Evolutionary conservation across 1,284 basidiomycete species (phyloP).

Genomic region (Irpex sp.): DNA sequence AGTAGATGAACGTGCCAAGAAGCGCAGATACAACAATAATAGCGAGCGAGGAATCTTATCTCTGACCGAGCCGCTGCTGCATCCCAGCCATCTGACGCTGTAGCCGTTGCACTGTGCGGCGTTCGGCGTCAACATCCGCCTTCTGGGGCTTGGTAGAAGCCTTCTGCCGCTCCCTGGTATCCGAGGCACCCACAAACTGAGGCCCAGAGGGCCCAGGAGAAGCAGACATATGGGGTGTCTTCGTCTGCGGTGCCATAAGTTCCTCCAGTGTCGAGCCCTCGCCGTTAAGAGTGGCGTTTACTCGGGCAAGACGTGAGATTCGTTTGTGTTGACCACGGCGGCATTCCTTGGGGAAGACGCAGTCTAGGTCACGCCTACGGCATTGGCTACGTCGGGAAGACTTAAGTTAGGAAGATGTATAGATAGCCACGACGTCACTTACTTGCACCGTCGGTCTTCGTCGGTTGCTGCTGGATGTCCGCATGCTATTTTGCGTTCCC

Average conservation of each 20-base stretch:
- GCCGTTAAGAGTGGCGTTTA: conserved; percentile 2
- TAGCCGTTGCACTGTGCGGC: neutral
- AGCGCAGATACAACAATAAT: neutral
- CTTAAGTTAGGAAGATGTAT: neutral
- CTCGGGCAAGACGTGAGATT: conserved; percentile 20
- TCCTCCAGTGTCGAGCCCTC: neutral
- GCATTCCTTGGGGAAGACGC: conserved; percentile 50
- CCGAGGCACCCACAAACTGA: neutral
- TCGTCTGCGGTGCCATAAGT: neutral
- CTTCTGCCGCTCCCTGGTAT: neutral
- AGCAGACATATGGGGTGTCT: neutral
- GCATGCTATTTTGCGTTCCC: conserved; percentile 38
- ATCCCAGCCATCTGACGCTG: neutral
- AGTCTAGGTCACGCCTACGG: conserved; percentile 38
- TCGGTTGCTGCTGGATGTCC: conserved; percentile 29
- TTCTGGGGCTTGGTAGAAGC: neutral
- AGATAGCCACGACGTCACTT: conserved; percentile 13
- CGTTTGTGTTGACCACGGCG: conserved; percentile 50
- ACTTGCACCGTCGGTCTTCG: conserved; percentile 31
- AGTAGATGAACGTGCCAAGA: neutral
- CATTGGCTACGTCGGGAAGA: conserved; percentile 38
- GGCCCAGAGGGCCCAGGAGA: neutral
- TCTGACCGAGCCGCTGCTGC: neutral
- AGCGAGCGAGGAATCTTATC: neutral
- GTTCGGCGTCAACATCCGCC: neutral